Base-by-base conservation (phyloP, 2,329 filamentous ascomycete species). In the Fusarium keratoplasticum region DNA sequence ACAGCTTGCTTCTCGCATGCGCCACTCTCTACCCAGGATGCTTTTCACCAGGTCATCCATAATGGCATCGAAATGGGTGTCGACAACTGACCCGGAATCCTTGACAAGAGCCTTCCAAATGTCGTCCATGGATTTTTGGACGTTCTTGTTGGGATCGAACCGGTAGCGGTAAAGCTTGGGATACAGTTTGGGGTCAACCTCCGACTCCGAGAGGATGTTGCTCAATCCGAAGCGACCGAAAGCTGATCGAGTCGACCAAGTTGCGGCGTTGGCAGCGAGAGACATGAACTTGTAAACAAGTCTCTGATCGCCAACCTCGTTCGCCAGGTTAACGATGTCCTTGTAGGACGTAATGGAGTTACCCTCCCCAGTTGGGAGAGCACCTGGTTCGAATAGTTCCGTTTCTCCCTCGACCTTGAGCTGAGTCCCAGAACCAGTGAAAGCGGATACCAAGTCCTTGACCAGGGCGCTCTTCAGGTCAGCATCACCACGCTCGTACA, bases 261-360 rank as follows among this genome's bases (percentile, higher is more conserved):
- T 97, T 1, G 95, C 95, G 57, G 97, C 97, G 79, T 98, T 98
- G 2, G 95, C 95, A 4, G 96, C 96, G 75, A 99, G 88, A 1
- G 95, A 96, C 96, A 99, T 99, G 84, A 99, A 98, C 70, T 95
- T 95, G 85, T 99, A 99, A 1, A 98, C 94, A n/a, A 99, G 87
- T 76, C 94, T 95, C 67, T 96, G 96, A 78, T 99, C 96, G 13
- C 96, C 96, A 36, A 98, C 95, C 83, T 99, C 96, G 50, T 96
- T 94, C n/a, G 96, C 96, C 57, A 99, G 87, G 76, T 89, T 96
- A 82, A 99, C 94, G 75, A 99, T 98, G 79, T 99, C 96, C 81
- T 97, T 98, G 85, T 99, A 99, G 0, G 96, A 98, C 0, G 95
- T 98, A 64, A 98, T 90, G 0, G 95, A 95, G 75, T 89, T 94